These are phyloP conservation scores for Babesia bigemina DNA, from an alignment of 169 alveolate genomes.

Conservation along the genomic window DNA sequence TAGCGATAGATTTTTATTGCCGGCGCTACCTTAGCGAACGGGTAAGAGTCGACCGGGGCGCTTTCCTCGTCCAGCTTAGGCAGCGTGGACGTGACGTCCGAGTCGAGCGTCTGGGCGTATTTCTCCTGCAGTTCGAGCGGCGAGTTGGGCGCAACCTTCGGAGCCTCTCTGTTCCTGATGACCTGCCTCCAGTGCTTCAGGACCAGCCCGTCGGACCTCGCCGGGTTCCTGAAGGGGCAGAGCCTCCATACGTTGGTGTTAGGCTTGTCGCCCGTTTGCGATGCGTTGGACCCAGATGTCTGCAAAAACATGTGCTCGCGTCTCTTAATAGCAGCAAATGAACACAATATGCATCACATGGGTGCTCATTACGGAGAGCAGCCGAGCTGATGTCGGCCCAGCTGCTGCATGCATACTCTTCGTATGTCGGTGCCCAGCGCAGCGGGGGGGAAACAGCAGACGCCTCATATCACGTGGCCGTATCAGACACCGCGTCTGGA, in stretches of 20 bases:
- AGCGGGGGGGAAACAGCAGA: too few species aligned
- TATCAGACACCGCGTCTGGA: too few species aligned
- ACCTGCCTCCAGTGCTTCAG: slow-evolving; percentile 75
- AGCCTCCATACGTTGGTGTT: slow-evolving; percentile 67
- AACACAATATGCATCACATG: too few species aligned
- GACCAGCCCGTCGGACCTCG: slow-evolving; percentile 75
- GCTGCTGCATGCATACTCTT: too few species aligned
- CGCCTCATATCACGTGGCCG: too few species aligned
- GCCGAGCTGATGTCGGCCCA: too few species aligned
- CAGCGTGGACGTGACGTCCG: slow-evolving; percentile 44
- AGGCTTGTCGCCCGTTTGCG: slow-evolving; percentile 3
- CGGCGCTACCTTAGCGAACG: slow-evolving; percentile 75
- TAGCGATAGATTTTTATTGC: slow-evolving; percentile 73
- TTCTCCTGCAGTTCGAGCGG: slow-evolving; percentile 34
- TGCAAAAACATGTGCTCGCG: background rate
- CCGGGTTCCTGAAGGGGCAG: slow-evolving; percentile 74
- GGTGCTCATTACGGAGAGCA: too few species aligned
- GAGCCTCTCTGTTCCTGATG: slow-evolving; percentile 58
- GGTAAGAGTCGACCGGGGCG: slow-evolving; percentile 50
- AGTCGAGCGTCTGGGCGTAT: slow-evolving; percentile 35
- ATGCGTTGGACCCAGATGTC: background rate
- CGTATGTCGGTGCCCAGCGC: too few species aligned
- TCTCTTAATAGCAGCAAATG: too few species aligned
- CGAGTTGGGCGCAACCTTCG: slow-evolving; percentile 19
- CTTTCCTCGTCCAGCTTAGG: slow-evolving; percentile 59